A percentile compares a stretch with the other conserved stretches of the same genome.
These are phyloP conservation scores for Musa acuminata DNA, from an alignment of 176 grass and related monocot genomes.

Conservation along the genomic window DNA sequence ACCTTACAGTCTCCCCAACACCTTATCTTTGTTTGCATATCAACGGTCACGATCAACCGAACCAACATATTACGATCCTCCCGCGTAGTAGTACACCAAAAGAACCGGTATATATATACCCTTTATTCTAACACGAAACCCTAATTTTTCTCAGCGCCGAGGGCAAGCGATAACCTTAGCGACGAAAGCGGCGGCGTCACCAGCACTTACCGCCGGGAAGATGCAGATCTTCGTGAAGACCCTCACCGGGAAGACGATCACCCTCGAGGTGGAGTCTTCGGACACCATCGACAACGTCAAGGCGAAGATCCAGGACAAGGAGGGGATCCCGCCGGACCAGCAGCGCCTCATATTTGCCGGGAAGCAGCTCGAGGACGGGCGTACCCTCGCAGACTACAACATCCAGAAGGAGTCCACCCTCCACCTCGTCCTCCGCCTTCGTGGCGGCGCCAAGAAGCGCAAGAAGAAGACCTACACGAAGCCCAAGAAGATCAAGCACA, in stretches of 20 bases:
- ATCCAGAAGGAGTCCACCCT: conserved; percentile 28
- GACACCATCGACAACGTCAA: conserved; percentile 14
- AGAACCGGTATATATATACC: no score
- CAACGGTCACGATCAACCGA: no score
- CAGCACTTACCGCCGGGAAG: not conserved
- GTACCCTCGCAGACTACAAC: conserved; percentile 22
- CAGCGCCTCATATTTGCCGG: conserved; percentile 19
- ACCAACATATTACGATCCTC: no score
- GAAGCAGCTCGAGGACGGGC: conserved; percentile 15
- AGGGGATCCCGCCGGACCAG: conserved; percentile 12
- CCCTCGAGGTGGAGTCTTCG: conserved; percentile 19
- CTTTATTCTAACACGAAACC: no score
- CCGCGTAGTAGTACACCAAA: no score
- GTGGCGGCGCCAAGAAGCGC: conserved; percentile 65
- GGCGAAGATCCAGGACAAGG: conserved; percentile 9
- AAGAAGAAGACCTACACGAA: conserved; percentile 87
- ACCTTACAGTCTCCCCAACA: no score
- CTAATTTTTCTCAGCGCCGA: no score
- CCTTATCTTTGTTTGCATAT: no score
- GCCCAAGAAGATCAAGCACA: conserved; percentile 76
- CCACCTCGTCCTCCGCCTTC: conserved; percentile 37
- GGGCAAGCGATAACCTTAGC: no score
- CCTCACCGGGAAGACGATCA: conserved; percentile 14
- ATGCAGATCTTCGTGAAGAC: conserved; percentile 24
- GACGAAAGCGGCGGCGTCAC: not conserved